Base-by-base conservation (phyloP, 129 eudicot species). In the Sambucus nigra region DNA sequence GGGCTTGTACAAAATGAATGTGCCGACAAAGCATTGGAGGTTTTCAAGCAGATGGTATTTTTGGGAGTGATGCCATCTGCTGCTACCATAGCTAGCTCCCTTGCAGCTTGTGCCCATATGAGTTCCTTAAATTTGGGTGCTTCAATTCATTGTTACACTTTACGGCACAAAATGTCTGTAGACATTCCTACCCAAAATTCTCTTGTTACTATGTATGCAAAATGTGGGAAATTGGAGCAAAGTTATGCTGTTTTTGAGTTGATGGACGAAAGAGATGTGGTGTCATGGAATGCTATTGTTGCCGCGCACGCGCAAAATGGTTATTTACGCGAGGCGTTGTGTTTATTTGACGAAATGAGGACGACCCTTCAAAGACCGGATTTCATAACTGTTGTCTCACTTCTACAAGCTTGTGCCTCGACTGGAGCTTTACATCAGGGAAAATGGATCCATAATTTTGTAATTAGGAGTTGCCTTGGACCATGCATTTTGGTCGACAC, bases 371-470 rank as follows among this genome's bases (percentile, higher is more conserved):
- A 79, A 55, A 55, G 47, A 57, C 99, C 99, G 26, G 92, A 91
- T 71, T 78, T 73, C 2, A 59, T 91, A 53, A 91, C 99, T 8
- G 73, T 80, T 33, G 76, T 80, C 24, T 86, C 87, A 21, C 85
- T 92, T 61, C 94, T 92, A 27, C 96, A 86, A 70, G 71, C 83
- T 40, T 92, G 96, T 80, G 96, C 96, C 12, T 86, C 87, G 16
- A 65, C 64, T 53, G 99, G 99, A 40, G 99, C 99, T 38, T 73
- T 78, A 59, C 79, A 86, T 57, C 96, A 79, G 25, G 99, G 99
- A 12, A 92, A 75, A 49, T 80, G 76, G 78, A 73, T 86, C 33
- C 99, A 92, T 69, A 82, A 60, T 55, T 80, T 74, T 49, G 60
- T 80, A 22, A 29, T 86, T 21, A 73, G 94, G 42, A 82, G 56